Evolutionary conservation across 106 monocot genomes (phyloP).

Genomic region (Platanthera zijinensis): DNA sequence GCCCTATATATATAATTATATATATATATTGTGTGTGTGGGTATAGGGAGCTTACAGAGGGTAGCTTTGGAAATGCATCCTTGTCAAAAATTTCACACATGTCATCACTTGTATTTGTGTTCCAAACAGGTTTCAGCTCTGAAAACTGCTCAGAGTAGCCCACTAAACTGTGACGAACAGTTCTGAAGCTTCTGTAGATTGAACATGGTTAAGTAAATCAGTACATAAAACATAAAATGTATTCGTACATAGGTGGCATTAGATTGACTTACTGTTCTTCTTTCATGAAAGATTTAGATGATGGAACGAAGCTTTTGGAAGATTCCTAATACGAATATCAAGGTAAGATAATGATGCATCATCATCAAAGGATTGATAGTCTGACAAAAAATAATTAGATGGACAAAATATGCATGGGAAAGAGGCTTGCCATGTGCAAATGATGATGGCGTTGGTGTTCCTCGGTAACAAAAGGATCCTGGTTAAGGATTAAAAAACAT

Average conservation of each 20-base stretch:
- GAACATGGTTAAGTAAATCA: neutral
- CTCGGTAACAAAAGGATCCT: conserved; percentile 65
- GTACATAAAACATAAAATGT: neutral
- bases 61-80: conserved; percentile 29
- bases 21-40: no score
- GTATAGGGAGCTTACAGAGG: conserved; percentile 34
- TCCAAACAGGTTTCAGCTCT: conserved; percentile 40
- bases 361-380: neutral
- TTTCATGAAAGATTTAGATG: conserved; percentile 16
- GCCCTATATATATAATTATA: no score
- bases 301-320: conserved; percentile 8
- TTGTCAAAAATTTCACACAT: conserved; percentile 47
- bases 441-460: conserved; percentile 21
- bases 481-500: neutral
- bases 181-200: conserved; percentile 4
- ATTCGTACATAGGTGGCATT: neutral
- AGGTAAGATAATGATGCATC: neutral
- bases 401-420: neutral
- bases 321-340: conserved; percentile 22
- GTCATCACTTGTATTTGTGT: conserved; percentile 29
- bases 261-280: conserved; percentile 23
- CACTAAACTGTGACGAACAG: conserved; percentile 13
- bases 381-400: neutral
- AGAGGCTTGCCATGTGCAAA: conserved; percentile 21
- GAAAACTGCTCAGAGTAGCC: conserved; percentile 16